phyloP scores from a whole-genome alignment of 495 filamentous ascomycete genomes.

The Aspergillus coremiiformis region DNA sequence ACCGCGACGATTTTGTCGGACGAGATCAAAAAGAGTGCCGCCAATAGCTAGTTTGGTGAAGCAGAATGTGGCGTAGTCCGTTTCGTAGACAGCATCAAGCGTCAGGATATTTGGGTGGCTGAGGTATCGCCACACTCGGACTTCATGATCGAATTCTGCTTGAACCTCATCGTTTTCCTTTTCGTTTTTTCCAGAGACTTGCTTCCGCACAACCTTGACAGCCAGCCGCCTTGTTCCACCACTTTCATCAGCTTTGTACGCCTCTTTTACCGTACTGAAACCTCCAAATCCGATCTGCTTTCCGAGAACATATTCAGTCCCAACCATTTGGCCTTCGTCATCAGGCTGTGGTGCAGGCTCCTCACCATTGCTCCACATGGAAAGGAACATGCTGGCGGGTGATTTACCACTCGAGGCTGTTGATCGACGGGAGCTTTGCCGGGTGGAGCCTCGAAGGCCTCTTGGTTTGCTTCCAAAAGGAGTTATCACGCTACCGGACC shows the following conservation, averaged over 20 bases:
- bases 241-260: conserved; percentile 54
- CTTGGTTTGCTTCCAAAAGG: conserved; percentile 39
- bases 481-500: conserved; percentile 36
- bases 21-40: conserved; percentile 63
- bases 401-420: conserved; percentile 43
- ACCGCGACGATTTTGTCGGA: conserved; percentile 53
- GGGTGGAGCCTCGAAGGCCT: conserved; percentile 31
- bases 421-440: conserved; percentile 39
- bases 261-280: conserved; percentile 66
- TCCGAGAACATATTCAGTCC: conserved; percentile 64
- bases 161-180: conserved; percentile 62
- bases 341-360: conserved; percentile 48
- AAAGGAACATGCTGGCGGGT: conserved; percentile 53
- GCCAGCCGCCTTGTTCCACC: conserved; percentile 48
- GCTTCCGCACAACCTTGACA: conserved; percentile 68
- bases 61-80: conserved; percentile 65
- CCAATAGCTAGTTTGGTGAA: conserved; percentile 62
- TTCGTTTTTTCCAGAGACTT: conserved; percentile 47
- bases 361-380: conserved; percentile 45
- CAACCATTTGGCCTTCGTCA: conserved; percentile 67
- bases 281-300: conserved; percentile 64
- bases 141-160: conserved; percentile 68
- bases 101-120: conserved; percentile 58
- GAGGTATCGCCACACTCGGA: conserved; percentile 63
- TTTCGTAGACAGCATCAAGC: conserved; percentile 62